These are phyloP conservation scores for Pseudopithomyces maydicus DNA, from an alignment of 2,329 filamentous ascomycete species.

Conservation along the genomic window DNA sequence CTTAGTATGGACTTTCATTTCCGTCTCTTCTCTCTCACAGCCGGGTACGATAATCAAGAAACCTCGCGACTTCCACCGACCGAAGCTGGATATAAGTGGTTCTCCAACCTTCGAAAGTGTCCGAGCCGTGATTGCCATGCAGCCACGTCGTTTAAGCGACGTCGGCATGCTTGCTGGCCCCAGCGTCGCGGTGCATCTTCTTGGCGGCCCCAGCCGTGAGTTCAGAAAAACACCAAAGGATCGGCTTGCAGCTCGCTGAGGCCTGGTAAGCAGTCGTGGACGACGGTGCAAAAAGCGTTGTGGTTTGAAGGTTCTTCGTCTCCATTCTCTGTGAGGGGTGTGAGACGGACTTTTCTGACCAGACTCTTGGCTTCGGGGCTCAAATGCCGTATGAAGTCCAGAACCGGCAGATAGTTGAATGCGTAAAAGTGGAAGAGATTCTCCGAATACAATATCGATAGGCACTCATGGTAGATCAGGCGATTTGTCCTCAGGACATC, in stretches of 20 bases:
- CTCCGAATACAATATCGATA: conserved; percentile 46
- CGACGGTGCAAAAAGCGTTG: conserved; percentile 45
- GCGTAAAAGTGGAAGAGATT: conserved; percentile 47
- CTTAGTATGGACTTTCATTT: neutral
- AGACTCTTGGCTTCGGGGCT: conserved; percentile 45
- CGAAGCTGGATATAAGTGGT: conserved; percentile 1
- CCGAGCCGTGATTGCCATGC: conserved; percentile 11
- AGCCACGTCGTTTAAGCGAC: conserved; percentile 6
- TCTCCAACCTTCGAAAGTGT: conserved; percentile 2
- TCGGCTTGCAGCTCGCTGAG: conserved; percentile 44
- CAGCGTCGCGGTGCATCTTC: neutral
- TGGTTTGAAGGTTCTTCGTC: conserved; percentile 41
- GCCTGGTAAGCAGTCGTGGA: conserved; percentile 44
- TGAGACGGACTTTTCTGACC: conserved; percentile 45
- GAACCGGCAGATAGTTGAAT: conserved; percentile 46
- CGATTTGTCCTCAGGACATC: conserved; percentile 44
- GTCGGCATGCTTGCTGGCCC: conserved; percentile 1
- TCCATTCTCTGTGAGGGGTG: conserved; percentile 42
- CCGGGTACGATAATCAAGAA: neutral
- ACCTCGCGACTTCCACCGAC: conserved; percentile 2
- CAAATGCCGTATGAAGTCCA: conserved; percentile 46
- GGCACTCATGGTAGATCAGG: conserved; percentile 46
- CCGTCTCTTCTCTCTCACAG: neutral
- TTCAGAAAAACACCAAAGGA: conserved; percentile 42
- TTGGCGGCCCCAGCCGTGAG: neutral